phyloP scores from a whole-genome alignment of 2,329 filamentous ascomycete species.

The Colletotrichum ledebouriae region DNA sequence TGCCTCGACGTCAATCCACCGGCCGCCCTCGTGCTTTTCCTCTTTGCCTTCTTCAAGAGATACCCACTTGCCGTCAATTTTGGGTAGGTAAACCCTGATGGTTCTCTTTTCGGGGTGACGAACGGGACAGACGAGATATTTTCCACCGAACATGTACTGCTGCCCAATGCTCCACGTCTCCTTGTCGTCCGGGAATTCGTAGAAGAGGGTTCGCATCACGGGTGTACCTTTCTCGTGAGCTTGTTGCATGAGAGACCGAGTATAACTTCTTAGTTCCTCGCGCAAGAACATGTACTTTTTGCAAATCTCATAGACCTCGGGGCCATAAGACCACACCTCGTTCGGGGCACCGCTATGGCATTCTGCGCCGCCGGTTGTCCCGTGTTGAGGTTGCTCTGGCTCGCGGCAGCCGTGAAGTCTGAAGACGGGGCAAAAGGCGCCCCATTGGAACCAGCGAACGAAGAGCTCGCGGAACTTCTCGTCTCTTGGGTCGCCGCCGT shows the following conservation, averaged over 20 bases:
- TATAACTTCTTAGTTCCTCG: slow-evolving; percentile 71
- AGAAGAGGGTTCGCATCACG: slow-evolving; percentile 73
- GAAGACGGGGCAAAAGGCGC: slow-evolving; percentile 76
- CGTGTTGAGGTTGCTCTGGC: slow-evolving; percentile 57
- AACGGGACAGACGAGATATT: slow-evolving; percentile 71
- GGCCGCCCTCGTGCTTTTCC: slow-evolving; percentile 23
- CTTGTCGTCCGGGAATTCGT: slow-evolving; percentile 70
- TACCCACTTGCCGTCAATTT: slow-evolving; percentile 32
- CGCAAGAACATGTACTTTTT: slow-evolving; percentile 70
- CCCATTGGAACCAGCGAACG: slow-evolving; percentile 79
- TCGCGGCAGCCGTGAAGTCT: slow-evolving; percentile 75
- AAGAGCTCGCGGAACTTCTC: slow-evolving; percentile 72
- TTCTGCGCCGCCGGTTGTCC: slow-evolving; percentile 44
- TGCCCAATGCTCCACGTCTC: slow-evolving; percentile 68
- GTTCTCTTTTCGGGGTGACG: slow-evolving; percentile 61
- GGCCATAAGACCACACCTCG: slow-evolving; percentile 77
- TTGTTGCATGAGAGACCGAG: slow-evolving; percentile 68
- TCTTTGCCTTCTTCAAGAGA: slow-evolving; percentile 27
- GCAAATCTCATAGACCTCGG: slow-evolving; percentile 71
- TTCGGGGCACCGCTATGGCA: slow-evolving; percentile 66
- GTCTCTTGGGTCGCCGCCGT: slow-evolving; percentile 71
- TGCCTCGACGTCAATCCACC: slow-evolving; percentile 40
- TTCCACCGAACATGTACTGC: slow-evolving; percentile 74
- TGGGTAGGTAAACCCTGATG: slow-evolving; percentile 66
- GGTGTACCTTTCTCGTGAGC: slow-evolving; percentile 72